Conservation (phyloP, 78 protist genomes). For the Protostelium mycophagum region DNA sequence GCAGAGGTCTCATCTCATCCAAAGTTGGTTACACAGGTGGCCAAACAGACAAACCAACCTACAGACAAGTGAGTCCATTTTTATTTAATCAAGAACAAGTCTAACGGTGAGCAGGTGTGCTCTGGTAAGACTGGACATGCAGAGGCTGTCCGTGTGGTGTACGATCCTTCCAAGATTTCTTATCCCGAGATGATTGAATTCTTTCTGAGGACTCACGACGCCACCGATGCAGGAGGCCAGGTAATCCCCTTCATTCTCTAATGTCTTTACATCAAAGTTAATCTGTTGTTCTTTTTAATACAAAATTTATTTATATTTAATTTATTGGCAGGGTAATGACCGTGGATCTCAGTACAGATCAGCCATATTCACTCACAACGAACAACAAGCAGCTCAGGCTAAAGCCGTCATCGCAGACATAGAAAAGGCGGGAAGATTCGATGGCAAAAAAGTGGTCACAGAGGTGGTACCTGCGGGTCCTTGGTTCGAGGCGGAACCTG, state of each 20-base stretch:
- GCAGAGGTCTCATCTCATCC: neutral
- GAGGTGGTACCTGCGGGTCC: slow-evolving; percentile 27
- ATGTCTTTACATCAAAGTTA: no score
- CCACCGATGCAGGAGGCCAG: slow-evolving; percentile 47
- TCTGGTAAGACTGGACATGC: slow-evolving; percentile 72
- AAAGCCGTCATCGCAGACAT: slow-evolving; percentile 5
- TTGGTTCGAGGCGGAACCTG: slow-evolving; percentile 68
- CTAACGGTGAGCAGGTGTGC: neutral
- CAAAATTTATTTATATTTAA: no score
- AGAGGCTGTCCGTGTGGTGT: slow-evolving; percentile 79
- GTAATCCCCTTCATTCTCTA: no score
- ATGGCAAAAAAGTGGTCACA: slow-evolving; percentile 24
- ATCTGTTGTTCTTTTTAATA: no score
- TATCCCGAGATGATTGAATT: slow-evolving; percentile 11
- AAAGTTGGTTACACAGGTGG: neutral
- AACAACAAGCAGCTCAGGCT: slow-evolving; percentile 59
- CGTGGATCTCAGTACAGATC: slow-evolving; percentile 88
- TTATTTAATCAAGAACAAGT: no score
- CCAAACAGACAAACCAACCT: neutral
- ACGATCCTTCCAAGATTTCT: slow-evolving; percentile 44
- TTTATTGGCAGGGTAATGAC: slow-evolving; percentile 85
- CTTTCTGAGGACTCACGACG: slow-evolving; percentile 79
- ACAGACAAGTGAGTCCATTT: neutral
- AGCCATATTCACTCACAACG: slow-evolving; percentile 60
- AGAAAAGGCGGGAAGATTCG: neutral